Base-by-base conservation (phyloP, 345 rosid species). In the Hibiscus tridactylites region DNA sequence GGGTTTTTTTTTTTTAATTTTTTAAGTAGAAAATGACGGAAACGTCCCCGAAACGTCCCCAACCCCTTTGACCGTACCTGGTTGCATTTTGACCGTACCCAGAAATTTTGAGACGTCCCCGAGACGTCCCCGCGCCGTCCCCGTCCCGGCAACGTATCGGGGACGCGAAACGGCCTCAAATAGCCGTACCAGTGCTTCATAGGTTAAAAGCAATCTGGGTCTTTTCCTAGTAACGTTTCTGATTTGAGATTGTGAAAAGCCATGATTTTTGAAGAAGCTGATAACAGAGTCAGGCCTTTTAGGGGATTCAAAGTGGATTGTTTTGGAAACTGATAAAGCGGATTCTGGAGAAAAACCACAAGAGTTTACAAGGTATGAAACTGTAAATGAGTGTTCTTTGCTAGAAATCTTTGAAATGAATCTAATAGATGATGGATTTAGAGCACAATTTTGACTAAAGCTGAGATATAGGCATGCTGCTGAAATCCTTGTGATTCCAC, bases 231-330 rank as follows among this genome's bases (percentile, higher is more conserved):
- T 26, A 8, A 67, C 16, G 3, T 19, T 59, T 29, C 52, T 44
- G 73, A 74, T 68, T 12, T 74, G 73, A 42, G 68, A 56, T 21
- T 65, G 19, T 19, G 56, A 65, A 17, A 73, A 73, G 7, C 71
- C 76, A 24, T 73, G 46, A 44, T 65, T 21, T 6, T 29, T 56
- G 31, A 64, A 9, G 50, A 64, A 39, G 68, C 61, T 24, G 9
- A 56, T 56, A 2, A 56, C 29, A 19, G 61, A 56, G 29, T 21
- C 47, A 7, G 53, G 49, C 16, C 46, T 42, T 44, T 52, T 0
- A 2, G 65, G 17, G 65, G 19, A 29, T 61, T 61, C 10, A 61
- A 61, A 61, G 65, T 31, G 37, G 39, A 29, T 17, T 61, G 1
- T 29, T 13, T 61, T 31, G 19, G 42, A 61, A 61, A 13, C 42